These are phyloP conservation scores for Poterioochromonas sp. DNA, from an alignment of 352 stramenopile genomes.

Conservation along the genomic window DNA sequence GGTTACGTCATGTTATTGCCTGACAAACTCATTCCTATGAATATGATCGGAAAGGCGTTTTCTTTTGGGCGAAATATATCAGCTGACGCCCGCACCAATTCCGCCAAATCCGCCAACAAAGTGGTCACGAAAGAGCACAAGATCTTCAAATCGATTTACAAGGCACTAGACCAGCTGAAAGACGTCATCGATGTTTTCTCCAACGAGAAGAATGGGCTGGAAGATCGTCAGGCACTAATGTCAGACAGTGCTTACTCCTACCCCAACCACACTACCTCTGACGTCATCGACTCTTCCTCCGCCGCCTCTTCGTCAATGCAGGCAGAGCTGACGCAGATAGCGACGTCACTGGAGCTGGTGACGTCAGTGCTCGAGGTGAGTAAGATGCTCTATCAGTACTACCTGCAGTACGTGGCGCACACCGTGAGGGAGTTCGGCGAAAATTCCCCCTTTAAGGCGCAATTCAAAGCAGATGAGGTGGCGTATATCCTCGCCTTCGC, in stretches of 20 bases:
- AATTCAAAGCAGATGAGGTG: background rate
- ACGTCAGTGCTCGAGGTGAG: background rate
- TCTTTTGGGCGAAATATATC: background rate
- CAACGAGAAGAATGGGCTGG: background rate
- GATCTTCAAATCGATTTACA: slow-evolving; percentile 4
- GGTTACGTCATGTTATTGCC: slow-evolving; percentile 1
- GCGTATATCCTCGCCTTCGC: background rate
- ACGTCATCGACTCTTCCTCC: too few relatives aligned
- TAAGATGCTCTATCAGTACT: slow-evolving; percentile 9
- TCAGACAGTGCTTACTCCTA: too few relatives aligned
- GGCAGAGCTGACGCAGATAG: too few relatives aligned
- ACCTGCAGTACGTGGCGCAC: slow-evolving; percentile 1
- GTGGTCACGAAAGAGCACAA: slow-evolving; percentile 8
- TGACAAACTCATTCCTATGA: background rate
- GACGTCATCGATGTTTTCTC: background rate
- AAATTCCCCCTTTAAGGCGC: background rate
- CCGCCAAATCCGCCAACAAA: background rate
- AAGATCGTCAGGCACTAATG: background rate
- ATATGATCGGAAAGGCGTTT: background rate
- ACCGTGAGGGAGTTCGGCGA: background rate
- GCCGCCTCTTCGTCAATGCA: too few relatives aligned
- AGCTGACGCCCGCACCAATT: background rate
- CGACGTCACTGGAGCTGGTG: too few relatives aligned
- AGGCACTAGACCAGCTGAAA: background rate
- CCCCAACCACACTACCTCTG: too few relatives aligned